Evolutionary conservation across 371 early-diverging fungal species (phyloP).

Genomic region (Mucor lusitanicus): DNA sequence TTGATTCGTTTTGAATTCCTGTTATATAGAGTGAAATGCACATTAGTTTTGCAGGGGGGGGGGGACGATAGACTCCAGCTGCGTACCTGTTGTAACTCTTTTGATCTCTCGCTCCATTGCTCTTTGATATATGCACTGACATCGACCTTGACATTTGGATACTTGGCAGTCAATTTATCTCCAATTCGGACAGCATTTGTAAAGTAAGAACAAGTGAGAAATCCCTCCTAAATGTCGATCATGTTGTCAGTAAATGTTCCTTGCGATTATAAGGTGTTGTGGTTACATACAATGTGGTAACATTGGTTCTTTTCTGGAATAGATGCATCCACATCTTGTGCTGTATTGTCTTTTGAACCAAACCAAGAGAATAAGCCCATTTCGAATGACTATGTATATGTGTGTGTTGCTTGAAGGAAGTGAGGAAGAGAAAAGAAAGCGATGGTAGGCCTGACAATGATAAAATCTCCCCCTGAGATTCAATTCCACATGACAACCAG

Average conservation of each 20-base stretch:
- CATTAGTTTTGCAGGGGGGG: not conserved
- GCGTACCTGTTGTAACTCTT: slow-evolving; percentile 46
- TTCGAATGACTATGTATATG: not conserved
- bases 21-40: not conserved
- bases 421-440: not conserved
- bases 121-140: slow-evolving; percentile 46
- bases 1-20: slow-evolving; percentile 44
- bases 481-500: not conserved
- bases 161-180: slow-evolving; percentile 34
- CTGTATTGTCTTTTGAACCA: not conserved
- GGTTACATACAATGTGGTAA: slow-evolving; percentile 44
- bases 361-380: slow-evolving; percentile 45
- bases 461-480: not conserved
- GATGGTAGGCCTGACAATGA: not conserved
- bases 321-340: slow-evolving; percentile 28
- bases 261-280: not conserved
- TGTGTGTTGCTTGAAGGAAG: not conserved
- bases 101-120: slow-evolving; percentile 46
- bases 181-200: slow-evolving; percentile 45
- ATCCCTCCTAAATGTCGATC: slow-evolving; percentile 42
- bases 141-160: slow-evolving; percentile 45
- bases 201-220: slow-evolving; percentile 48
- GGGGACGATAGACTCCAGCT: not conserved
- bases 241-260: not conserved
- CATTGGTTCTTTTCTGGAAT: slow-evolving; percentile 45